phyloP scores from a whole-genome alignment of 441 rosid species.

The Populus tomentosa region DNA sequence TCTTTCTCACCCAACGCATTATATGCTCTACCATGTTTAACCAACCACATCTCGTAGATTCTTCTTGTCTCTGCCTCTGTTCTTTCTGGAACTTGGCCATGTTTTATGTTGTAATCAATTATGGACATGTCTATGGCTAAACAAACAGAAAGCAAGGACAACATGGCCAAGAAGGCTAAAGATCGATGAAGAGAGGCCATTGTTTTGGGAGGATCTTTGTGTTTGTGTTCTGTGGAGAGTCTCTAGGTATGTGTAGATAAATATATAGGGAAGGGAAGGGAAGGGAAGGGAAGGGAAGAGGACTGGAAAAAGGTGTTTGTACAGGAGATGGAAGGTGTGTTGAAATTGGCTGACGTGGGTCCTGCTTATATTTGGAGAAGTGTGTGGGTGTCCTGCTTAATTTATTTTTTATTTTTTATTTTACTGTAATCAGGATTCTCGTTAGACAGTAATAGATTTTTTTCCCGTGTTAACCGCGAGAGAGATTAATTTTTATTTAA shows the following conservation, averaged over 20 bases:
- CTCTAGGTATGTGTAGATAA: not conserved
- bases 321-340: conserved; percentile 4
- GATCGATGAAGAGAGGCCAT: not conserved
- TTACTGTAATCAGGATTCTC: not conserved
- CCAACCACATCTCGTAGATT: conserved; percentile 68
- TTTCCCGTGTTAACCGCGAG: too few relatives aligned
- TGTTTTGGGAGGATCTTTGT: not conserved
- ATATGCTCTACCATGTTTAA: conserved; percentile 57
- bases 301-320: not conserved
- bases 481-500: too few relatives aligned
- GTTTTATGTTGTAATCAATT: conserved; percentile 51
- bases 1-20: conserved; percentile 73
- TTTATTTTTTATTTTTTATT: not conserved
- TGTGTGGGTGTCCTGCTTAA: not conserved
- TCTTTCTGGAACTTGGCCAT: conserved; percentile 33
- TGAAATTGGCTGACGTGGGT: conserved; percentile 11
- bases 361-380: conserved; percentile 5
- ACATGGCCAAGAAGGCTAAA: not conserved
- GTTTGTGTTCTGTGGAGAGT: not conserved
- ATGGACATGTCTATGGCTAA: conserved; percentile 69
- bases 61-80: conserved; percentile 52
- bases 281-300: not conserved
- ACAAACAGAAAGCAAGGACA: conserved; percentile 27
- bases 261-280: not conserved
- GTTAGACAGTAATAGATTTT: too few relatives aligned